Base-by-base conservation (phyloP, 2,329 filamentous ascomycete species). In the Colletotrichum orchidophilum region DNA sequence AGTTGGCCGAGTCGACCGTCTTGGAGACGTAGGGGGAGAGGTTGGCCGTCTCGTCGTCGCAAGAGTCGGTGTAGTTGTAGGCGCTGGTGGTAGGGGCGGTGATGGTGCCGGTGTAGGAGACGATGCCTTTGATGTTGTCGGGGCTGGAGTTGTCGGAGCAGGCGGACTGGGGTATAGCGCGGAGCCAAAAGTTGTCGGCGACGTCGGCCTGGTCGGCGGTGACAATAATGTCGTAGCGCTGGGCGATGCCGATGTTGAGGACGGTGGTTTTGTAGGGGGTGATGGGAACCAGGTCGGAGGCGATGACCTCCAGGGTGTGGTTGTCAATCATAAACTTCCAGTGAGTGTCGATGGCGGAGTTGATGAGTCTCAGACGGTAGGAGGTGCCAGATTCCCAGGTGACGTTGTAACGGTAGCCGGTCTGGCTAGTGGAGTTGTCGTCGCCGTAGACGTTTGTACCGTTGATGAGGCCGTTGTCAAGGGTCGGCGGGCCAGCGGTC, bases 221-320 rank as follows among this genome's bases (percentile, higher is more conserved):
- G 62, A 88, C 82, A 42, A 85, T 80, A 55, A 87, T 80, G 72
- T 87, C 85, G 74, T 85, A 85, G 3, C 85, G 79, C 72, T 81
- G 55, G 62, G 83, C 88, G 63, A 88, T 84, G 29, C 79, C 83
- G 12, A 91, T 80, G 27, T 80, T 84, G n/a, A 91, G 78, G n/a
- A 84, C 63, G 0, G 83, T 81, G 0, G 88, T 85, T 0, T 79
- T 78, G 71, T 87, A 92, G 0, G 90, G 89, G 27, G 82, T 75
- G 27, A 92, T 83, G 2, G 89, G 87, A 0, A 91, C 87, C 4
- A 91, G 79, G 70, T 91, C 90, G n/a, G 79, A 81, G 0, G 85
- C 83, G 49, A 92, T 89, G 42, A 92, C 88, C 0, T 82, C 86
- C 74, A 92, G 77, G 0, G 76, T 84, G 77, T 92, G 90, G 61